Evolutionary conservation across 2,329 filamentous ascomycete genomes (phyloP).

Genomic region (Polytolypa hystricis): DNA sequence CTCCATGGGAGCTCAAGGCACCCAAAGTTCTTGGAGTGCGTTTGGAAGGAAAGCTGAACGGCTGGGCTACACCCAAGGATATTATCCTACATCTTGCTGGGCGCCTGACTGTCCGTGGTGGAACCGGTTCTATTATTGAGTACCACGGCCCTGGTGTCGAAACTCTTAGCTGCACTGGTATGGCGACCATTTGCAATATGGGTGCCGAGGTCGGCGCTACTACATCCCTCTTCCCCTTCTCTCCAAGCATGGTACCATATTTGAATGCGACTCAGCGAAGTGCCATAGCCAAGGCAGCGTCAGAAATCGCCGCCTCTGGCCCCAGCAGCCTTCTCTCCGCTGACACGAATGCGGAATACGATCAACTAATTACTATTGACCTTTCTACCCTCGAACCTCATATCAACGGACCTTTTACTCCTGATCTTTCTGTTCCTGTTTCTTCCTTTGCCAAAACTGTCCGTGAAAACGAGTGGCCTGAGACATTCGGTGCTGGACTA

Average conservation of each 20-base stretch:
- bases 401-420: conserved; percentile 95
- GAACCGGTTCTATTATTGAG: conserved; percentile 89
- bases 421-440: conserved; percentile 84
- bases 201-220: conserved; percentile 84
- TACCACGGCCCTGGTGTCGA: conserved; percentile 87
- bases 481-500: conserved; percentile 79
- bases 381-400: conserved; percentile 84
- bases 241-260: conserved; percentile 70
- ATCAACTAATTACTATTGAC: conserved; percentile 82
- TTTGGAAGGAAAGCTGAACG: conserved; percentile 69
- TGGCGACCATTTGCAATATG: conserved; percentile 89
- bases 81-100: conserved; percentile 85
- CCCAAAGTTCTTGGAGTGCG: conserved; percentile 80
- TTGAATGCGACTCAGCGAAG: conserved; percentile 70
- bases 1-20: conserved; percentile 95
- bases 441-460: conserved; percentile 82
- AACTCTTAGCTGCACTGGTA: conserved; percentile 80
- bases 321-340: conserved; percentile 59
- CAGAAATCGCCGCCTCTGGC: conserved; percentile 48
- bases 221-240: conserved; percentile 91
- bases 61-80: conserved; percentile 93
- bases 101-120: conserved; percentile 80
- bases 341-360: conserved; percentile 74
- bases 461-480: conserved; percentile 76
- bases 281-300: conserved; percentile 57